A percentile compares a stretch with the other conserved stretches of the same genome.
phyloP scores from a whole-genome alignment of 352 stramenopile species.

The Phytophthora multivora region DNA sequence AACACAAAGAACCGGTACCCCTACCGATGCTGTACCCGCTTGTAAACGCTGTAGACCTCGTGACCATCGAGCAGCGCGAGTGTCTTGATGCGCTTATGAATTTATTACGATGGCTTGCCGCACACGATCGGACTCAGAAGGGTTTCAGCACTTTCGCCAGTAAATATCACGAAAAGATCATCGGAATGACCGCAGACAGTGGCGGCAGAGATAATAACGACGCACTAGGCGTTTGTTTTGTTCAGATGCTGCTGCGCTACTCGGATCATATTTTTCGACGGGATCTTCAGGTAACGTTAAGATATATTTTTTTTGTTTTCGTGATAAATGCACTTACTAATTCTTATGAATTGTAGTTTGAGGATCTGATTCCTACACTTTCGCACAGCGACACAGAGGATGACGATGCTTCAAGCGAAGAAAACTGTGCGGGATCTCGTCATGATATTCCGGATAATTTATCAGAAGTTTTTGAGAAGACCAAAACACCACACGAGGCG shows the following conservation, averaged over 20 bases:
- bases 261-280: slow-evolving; percentile 76
- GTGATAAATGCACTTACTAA: slow-evolving; percentile 1
- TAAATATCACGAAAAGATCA: slow-evolving; percentile 47
- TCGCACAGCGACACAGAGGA: slow-evolving; percentile 64
- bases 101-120: slow-evolving; percentile 51
- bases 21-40: slow-evolving; percentile 63
- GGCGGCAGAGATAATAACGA: slow-evolving; percentile 5
- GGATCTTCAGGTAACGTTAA: slow-evolving; percentile 55
- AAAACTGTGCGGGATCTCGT: slow-evolving; percentile 5
- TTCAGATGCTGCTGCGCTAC: slow-evolving; percentile 59
- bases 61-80: slow-evolving; percentile 71
- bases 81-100: slow-evolving; percentile 72
- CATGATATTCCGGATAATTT: slow-evolving; percentile 6
- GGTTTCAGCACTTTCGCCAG: slow-evolving; percentile 44
- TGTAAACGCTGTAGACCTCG: slow-evolving; percentile 72
- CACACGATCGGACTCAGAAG: slow-evolving; percentile 43
- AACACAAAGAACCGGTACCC: slow-evolving; percentile 30
- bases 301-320: neutral
- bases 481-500: neutral
- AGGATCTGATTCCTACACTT: slow-evolving; percentile 33
- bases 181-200: slow-evolving; percentile 32
- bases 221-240: slow-evolving; percentile 58
- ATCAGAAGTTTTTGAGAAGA: slow-evolving; percentile 8
- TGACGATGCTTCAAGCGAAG: slow-evolving; percentile 51
- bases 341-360: slow-evolving; percentile 13